Evolutionary conservation across 2,329 filamentous ascomycete genomes (phyloP), one percentile per base, ranked within the genome.

Genomic region (Colletotrichum chrysophilum): DNA sequence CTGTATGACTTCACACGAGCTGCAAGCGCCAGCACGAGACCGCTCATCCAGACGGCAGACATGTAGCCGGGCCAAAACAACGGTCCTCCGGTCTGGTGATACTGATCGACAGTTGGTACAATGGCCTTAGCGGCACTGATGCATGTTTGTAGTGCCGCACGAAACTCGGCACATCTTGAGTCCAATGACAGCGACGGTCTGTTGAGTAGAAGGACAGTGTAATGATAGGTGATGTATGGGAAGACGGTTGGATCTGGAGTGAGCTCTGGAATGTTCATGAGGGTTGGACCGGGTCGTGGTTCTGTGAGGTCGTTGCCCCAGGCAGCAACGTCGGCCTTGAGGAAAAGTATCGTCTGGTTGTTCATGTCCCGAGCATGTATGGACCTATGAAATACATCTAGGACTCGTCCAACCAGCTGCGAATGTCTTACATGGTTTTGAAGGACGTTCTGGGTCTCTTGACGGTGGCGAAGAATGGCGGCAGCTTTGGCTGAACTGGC

Each of bases 21-120:
- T 34, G 83, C 82, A 72, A 84, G 84, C 3, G 83, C 82, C 9
- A 85, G 76, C 7, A 84, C 81, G 2, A 85, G 78, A 9, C 84
- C 83, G 8, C 82, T 80, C 82, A 85, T 85, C 84, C 84, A 85
- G 0, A 79, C 77, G 2, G 83, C 81, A 1, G 84, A 83, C 30
- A 85, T 77, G 13, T 81, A 81, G 0, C 82, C 82, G 0, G 84
- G 84, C 84, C 83, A 85, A 61, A 75, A 78, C n/a, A 78, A 66
- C 3, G 75, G 75, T 18, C 70, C 24, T 10, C 76, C 73, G 4
- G 16, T 5, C 12, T 64, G 36, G 4, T 34, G 26, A 21, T 76
- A 71, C 48, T 38, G 24, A 28, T 70, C 60, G 12, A 77, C 56
- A 2, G 66, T 76, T 12, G 61, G 61, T 13, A 77, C 26, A 21